Base-by-base conservation (phyloP, 257 asterid genomes). In the Lantana camara region DNA sequence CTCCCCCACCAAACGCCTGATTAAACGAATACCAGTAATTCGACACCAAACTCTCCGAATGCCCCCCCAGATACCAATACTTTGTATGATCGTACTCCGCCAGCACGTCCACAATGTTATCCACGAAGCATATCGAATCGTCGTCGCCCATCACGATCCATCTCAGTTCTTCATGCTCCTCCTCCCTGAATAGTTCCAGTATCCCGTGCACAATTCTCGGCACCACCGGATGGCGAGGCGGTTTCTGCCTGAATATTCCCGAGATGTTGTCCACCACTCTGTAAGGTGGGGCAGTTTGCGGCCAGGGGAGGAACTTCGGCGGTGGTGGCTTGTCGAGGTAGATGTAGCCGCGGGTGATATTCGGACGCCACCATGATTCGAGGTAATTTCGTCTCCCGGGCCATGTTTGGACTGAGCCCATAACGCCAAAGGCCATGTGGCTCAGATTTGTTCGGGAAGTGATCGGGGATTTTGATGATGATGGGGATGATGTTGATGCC, bases 121-220 rank as follows among this genome's bases (percentile, higher is more conserved):
- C 90, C 56, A 82, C 72, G 44, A 85, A 82, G 10, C 74, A 78
- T 0, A 85, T 49, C 14, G 93, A 37, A 22, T 85, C 93, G 30
- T 85, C 93, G 52, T 85, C 93, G 0, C 84, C 93, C 93, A 85
- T 85, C 23, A 82, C 84, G 20, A 82, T 20, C 93, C 93, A 85
- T 57, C 93, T 57, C 42, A 82, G 2, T 23, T 67, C 69, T 0
- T 70, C 78, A 29, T 70, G 74, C 16, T 71, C 75, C 73, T n/a
- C n/a, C n/a, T 82, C 81, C 46, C 87, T 41, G 38, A 78, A 45
- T 4, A 80, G 47, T 60, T 85, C 93, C 17, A 72, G 64, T 4
- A 85, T 82, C 34, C 81, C 89, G 17, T 82, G 79, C 16, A 80
- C 83, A 77, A 85, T 78, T 21, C 89, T 60, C 0, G 85, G 88